A percentile compares a stretch with the other conserved stretches of the same genome.
Conservation (phyloP, 371 early-diverging fungal species). For the Dinochytrium kinnereticum region DNA sequence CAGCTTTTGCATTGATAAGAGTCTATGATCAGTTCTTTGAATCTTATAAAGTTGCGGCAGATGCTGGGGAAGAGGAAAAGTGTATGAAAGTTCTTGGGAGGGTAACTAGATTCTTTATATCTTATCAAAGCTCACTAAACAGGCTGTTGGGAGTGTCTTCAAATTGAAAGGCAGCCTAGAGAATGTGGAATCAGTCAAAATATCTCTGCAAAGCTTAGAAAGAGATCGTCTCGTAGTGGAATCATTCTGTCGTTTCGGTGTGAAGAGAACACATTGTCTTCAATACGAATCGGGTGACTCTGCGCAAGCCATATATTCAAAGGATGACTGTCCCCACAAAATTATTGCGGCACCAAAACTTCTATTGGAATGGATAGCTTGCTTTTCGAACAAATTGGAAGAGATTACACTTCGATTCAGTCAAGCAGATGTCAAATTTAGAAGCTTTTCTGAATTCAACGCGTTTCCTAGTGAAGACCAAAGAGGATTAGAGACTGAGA, state of each 20-base stretch:
- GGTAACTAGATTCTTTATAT: constrained; percentile 16
- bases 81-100: constrained; percentile 40
- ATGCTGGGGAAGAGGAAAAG: not conserved
- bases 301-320: constrained; percentile 58
- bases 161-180: constrained; percentile 42
- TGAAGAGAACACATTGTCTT: constrained; percentile 61
- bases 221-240: constrained; percentile 59
- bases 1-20: constrained; percentile 56
- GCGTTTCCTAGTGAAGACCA: constrained; percentile 12
- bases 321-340: constrained; percentile 44
- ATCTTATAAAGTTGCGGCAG: constrained; percentile 36
- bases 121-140: constrained; percentile 7
- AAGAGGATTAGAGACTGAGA: constrained; percentile 47
- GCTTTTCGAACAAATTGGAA: constrained; percentile 61
- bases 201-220: constrained; percentile 44
- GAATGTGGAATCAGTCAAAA: constrained; percentile 53
- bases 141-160: constrained; percentile 60
- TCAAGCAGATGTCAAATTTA: constrained; percentile 44
- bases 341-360: constrained; percentile 58
- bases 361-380: constrained; percentile 57
- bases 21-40: constrained; percentile 59
- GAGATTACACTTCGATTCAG: constrained; percentile 59
- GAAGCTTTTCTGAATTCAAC: constrained; percentile 55
- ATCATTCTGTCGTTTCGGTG: constrained; percentile 60
- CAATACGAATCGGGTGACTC: constrained; percentile 61